A percentile compares a stretch with the other conserved stretches of the same genome.
phyloP scores from a whole-genome alignment of 164 flowering plant genomes.

The Cinnamomum micranthum region DNA sequence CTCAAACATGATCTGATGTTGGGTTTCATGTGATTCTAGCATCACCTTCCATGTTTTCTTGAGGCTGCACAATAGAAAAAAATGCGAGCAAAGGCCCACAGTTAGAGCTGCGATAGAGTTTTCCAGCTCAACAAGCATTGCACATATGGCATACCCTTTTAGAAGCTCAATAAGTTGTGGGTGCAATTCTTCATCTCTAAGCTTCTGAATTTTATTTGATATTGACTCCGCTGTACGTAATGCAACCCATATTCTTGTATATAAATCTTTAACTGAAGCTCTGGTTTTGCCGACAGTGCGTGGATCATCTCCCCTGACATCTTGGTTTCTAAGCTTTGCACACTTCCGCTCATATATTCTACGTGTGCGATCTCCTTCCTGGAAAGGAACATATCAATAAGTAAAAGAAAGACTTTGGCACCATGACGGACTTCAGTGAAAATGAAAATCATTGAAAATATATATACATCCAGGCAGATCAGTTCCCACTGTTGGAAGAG shows the following conservation, averaged over 20 bases:
- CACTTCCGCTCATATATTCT: conserved; percentile 72
- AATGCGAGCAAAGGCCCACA: neutral
- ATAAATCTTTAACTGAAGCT: conserved; percentile 75
- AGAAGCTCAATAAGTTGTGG: conserved; percentile 82
- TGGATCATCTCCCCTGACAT: conserved; percentile 59
- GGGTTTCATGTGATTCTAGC: conserved; percentile 87
- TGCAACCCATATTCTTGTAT: conserved; percentile 77
- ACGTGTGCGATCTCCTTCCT: conserved; percentile 80
- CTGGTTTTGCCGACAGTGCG: conserved; percentile 62
- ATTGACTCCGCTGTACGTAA: conserved; percentile 82
- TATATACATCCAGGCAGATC: too few relatives aligned
- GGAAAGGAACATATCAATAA: neutral
- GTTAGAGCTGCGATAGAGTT: neutral
- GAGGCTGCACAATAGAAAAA: conserved; percentile 46
- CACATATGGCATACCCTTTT: conserved; percentile 52
- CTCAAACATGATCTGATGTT: conserved; percentile 66
- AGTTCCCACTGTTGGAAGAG: too few relatives aligned
- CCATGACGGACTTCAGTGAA: neutral
- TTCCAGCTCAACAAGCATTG: neutral
- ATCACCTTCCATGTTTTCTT: conserved; percentile 63
- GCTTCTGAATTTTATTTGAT: conserved; percentile 66
- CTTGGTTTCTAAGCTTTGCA: conserved; percentile 55
- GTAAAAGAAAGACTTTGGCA: neutral
- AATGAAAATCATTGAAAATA: too few relatives aligned
- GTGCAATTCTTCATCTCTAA: conserved; percentile 84